These are phyloP conservation scores for Adenanthera pavonina DNA, from an alignment of 306 rosid genomes.

Conservation along the genomic window DNA sequence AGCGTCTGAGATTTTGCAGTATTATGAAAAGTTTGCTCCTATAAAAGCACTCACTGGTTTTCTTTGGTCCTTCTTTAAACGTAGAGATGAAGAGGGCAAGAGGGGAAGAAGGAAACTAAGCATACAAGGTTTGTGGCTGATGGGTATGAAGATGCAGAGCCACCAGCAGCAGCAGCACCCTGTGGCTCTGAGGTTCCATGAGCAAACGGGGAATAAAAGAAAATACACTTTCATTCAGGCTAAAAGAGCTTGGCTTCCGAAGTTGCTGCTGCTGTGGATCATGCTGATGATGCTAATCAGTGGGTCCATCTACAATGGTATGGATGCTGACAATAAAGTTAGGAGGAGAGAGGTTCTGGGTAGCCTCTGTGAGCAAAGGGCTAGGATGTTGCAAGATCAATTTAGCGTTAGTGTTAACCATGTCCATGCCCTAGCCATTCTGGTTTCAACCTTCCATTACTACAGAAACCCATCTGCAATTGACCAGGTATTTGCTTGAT, in stretches of 20 bases:
- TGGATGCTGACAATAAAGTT: conserved; percentile 86
- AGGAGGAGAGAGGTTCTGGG: conserved; percentile 79
- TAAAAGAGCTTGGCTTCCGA: conserved; percentile 78
- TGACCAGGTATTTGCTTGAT: conserved; percentile 80
- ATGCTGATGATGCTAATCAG: conserved; percentile 62
- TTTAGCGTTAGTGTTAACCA: conserved; percentile 96
- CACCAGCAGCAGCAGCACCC: conserved; percentile 63
- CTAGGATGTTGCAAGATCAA: conserved; percentile 98
- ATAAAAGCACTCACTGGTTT: conserved; percentile 39
- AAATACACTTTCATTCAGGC: conserved; percentile 81
- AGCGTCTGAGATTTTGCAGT: conserved; percentile 49
- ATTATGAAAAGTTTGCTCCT: conserved; percentile 47
- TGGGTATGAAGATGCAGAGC: conserved; percentile 70
- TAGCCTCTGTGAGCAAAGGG: conserved; percentile 96
- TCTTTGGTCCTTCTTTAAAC: conserved; percentile 41
- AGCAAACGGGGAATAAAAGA: conserved; percentile 69
- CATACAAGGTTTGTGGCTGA: conserved; percentile 43
- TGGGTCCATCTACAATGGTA: conserved; percentile 50
- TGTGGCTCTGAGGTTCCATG: conserved; percentile 69
- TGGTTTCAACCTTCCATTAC: conserved; percentile 94
- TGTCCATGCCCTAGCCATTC: conserved; percentile 95
- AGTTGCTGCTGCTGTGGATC: conserved; percentile 67
- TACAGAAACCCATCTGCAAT: conserved; percentile 89
- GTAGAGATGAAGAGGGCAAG: conserved; percentile 52
- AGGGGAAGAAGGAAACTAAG: conserved; percentile 37